Conservation (phyloP, 1,284 basidiomycete species). For the Cyathus pygmaeus region DNA sequence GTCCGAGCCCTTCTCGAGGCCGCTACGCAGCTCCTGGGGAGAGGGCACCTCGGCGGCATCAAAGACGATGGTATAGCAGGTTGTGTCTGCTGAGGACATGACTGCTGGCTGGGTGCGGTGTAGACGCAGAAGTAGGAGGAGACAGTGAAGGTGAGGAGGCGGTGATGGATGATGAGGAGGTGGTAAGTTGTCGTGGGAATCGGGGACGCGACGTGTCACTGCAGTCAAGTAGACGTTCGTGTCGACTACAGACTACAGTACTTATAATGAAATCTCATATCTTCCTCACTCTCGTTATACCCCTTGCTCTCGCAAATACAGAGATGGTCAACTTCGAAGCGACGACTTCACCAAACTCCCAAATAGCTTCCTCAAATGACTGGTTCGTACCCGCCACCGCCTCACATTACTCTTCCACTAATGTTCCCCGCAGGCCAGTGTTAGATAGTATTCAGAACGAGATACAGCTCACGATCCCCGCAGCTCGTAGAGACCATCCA, state of each 20-base stretch:
- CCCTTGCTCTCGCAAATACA: constrained; percentile 53
- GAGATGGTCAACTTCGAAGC: constrained; percentile 69
- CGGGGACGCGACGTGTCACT: neutral
- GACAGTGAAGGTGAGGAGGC: neutral
- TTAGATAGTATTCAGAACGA: no score
- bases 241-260: no score
- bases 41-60: constrained; percentile 85
- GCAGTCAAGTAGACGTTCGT: no score
- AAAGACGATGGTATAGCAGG: constrained; percentile 87
- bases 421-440: no score
- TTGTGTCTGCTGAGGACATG: constrained; percentile 53
- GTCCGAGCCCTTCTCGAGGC: constrained; percentile 95
- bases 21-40: constrained; percentile 84
- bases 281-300: no score
- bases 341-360: constrained; percentile 48
- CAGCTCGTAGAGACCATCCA: no score
- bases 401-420: no score
- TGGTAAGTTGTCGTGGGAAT: neutral
- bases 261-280: no score
- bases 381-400: no score
- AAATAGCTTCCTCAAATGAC: constrained; percentile 18
- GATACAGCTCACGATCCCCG: no score
- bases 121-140: no score
- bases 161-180: neutral
- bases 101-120: no score